Conservation (phyloP, 2,329 filamentous ascomycete species). For the Sphaerulina musiva region DNA sequence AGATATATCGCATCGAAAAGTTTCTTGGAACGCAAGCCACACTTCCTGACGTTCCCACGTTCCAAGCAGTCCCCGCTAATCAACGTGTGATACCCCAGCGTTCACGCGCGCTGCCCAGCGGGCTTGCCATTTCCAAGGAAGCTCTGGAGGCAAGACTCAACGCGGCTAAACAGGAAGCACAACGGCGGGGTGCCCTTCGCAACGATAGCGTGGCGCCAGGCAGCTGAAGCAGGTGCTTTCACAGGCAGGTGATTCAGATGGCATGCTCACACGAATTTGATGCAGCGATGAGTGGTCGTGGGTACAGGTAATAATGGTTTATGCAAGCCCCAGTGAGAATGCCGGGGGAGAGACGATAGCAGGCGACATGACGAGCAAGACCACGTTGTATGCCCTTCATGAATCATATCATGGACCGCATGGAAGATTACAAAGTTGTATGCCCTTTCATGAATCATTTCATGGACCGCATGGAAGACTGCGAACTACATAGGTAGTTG, state of each 20-base stretch:
- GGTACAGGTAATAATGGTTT: neutral
- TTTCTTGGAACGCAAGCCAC: conserved; percentile 2
- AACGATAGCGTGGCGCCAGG: neutral
- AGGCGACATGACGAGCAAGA: no score
- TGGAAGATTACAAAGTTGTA: neutral
- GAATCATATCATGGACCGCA: no score
- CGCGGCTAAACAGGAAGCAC: conserved; percentile 9
- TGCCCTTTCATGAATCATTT: no score
- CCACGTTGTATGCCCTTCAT: no score
- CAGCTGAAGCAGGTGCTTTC: neutral
- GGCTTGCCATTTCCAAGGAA: conserved; percentile 13
- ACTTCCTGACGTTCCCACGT: neutral
- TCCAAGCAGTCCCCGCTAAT: conserved; percentile 1
- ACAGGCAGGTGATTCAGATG: neutral
- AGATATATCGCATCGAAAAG: neutral
- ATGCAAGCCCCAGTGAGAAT: neutral
- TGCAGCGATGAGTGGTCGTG: neutral
- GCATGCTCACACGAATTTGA: neutral
- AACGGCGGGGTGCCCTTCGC: neutral
- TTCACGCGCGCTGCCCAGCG: neutral
- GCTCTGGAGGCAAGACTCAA: conserved; percentile 9
- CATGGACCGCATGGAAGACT: neutral
- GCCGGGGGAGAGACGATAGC: no score
- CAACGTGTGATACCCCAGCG: neutral
- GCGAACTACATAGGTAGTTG: neutral